These are phyloP conservation scores for Ceratocystis colombiana DNA, from an alignment of 2,329 filamentous ascomycete genomes.

Conservation along the genomic window DNA sequence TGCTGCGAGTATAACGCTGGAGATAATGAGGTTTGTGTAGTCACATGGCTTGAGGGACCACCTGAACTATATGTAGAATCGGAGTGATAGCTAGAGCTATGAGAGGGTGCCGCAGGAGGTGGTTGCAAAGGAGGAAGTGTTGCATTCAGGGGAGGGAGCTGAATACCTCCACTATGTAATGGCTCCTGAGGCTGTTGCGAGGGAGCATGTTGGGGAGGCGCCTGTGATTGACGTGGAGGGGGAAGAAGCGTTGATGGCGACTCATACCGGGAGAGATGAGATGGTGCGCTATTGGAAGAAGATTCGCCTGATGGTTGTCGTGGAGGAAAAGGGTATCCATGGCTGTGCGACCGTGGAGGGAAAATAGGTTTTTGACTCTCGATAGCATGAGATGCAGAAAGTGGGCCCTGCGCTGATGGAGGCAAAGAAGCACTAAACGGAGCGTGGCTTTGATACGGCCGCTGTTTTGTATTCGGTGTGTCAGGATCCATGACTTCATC, in stretches of 20 bases:
- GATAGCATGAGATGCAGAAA: conserved; percentile 28
- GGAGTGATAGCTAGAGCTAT: conserved; percentile 22
- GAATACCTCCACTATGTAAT: conserved; percentile 1
- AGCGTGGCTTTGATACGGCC: conserved; percentile 15
- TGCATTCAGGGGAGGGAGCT: conserved; percentile 11
- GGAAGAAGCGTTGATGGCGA: conserved; percentile 9
- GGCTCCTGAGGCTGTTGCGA: background rate
- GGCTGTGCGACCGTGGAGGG: conserved; percentile 13
- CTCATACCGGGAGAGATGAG: conserved; percentile 3
- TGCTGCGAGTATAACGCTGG: background rate
- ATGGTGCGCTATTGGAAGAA: background rate
- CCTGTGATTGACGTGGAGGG: conserved; percentile 14
- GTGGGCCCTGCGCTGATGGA: conserved; percentile 25
- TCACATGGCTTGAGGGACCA: background rate
- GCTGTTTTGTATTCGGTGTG: conserved; percentile 23
- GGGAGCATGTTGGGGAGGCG: conserved; percentile 23
- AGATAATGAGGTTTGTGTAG: conserved; percentile 2
- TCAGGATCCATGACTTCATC: conserved; percentile 28
- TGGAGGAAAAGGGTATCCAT: background rate
- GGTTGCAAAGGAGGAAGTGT: conserved; percentile 17
- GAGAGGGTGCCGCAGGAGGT: conserved; percentile 20
- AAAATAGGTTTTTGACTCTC: background rate
- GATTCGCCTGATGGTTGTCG: conserved; percentile 3
- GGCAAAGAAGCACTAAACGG: conserved; percentile 22
- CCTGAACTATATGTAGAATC: conserved; percentile 12